Conservation (phyloP, 495 filamentous ascomycete species). For the Trichoderma virens region DNA sequence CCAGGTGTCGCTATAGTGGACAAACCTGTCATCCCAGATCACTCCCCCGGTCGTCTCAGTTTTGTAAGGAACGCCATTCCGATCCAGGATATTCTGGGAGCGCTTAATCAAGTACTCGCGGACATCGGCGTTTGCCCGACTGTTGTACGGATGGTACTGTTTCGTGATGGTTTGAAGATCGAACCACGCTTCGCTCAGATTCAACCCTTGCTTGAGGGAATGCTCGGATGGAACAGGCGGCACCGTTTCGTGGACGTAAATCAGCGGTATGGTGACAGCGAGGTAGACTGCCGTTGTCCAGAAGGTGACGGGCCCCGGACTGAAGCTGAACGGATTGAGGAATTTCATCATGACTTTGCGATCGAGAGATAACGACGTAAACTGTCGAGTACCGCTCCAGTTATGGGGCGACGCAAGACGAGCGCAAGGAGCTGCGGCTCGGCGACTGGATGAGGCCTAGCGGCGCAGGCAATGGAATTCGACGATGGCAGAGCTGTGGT, state of each 20-base stretch:
- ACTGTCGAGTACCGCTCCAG: not conserved
- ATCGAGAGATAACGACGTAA: not conserved
- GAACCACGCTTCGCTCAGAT: conserved; percentile 77
- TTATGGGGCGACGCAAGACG: not conserved
- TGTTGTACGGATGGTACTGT: conserved; percentile 84
- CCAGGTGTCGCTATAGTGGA: not conserved
- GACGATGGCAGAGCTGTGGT: too few relatives aligned
- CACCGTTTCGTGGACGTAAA: conserved; percentile 67
- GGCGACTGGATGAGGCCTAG: too few relatives aligned
- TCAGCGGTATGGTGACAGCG: conserved; percentile 58
- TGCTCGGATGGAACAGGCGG: conserved; percentile 58
- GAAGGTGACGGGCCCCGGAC: conserved; percentile 61
- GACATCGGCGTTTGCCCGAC: conserved; percentile 69
- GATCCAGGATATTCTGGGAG: conserved; percentile 57
- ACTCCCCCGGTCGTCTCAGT: not conserved
- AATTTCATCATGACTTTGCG: not conserved
- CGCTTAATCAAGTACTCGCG: conserved; percentile 67
- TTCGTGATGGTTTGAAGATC: conserved; percentile 71
- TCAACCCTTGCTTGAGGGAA: conserved; percentile 51
- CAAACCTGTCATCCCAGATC: conserved; percentile 13
- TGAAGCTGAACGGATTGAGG: conserved; percentile 42
- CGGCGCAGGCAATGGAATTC: too few relatives aligned
- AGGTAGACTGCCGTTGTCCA: conserved; percentile 63
- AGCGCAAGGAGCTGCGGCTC: not conserved
- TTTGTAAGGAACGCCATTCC: conserved; percentile 37